Evolutionary conservation across 163 green algal species (phyloP), one percentile per base, ranked within the genome.

Genomic region (Scenedesmus sp.): DNA sequence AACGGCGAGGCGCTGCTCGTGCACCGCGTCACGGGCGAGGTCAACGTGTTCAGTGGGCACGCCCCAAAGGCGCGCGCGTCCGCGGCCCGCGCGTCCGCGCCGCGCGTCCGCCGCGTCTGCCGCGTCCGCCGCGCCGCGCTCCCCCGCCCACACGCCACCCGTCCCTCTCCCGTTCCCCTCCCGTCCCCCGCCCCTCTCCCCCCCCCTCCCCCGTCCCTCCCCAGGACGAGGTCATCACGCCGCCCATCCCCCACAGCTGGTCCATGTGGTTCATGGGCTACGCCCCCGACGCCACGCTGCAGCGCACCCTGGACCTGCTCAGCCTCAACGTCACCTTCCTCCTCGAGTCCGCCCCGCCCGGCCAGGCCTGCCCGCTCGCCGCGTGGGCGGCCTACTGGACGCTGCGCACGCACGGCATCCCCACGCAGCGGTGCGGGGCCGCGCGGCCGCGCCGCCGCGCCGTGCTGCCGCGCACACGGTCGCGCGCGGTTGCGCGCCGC

Each of bases 191-290:
- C n/a, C n/a, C n/a, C n/a, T n/a, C n/a, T n/a, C n/a, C n/a, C n/a
- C n/a, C n/a, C n/a, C n/a, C n/a, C n/a, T n/a, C n/a, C n/a, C n/a
- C n/a, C n/a, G n/a, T n/a, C n/a, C n/a, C n/a, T n/a, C n/a, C 60
- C 26, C 63, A 75, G 63, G 74, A 82, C 47, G 74, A 82, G 63
- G 33, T 82, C 44, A 67, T 82, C 26, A 82, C 74, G 1, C 74
- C 74, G 5, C 74, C 74, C 29, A 60, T 82, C 62, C 74, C 74
- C 20, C 36, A 71, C 13, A 67, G 63, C 15, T 82, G 74, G 74
- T 63, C 50, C 51, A 82, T 75, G 74, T 82, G 63, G 62, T 67
- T 31, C 48, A 82, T 82, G 74, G 74, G 74, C 31, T 75, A 75
- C 26, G 74, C 51, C 14, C 74, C 74, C 17, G 18, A n/a, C 11